Percentiles rank a stretch among this genome's conserved stretches.
These are phyloP conservation scores for Meyerozyma athensensis DNA, from an alignment of 1,139 yeast species.

Conservation along the genomic window DNA sequence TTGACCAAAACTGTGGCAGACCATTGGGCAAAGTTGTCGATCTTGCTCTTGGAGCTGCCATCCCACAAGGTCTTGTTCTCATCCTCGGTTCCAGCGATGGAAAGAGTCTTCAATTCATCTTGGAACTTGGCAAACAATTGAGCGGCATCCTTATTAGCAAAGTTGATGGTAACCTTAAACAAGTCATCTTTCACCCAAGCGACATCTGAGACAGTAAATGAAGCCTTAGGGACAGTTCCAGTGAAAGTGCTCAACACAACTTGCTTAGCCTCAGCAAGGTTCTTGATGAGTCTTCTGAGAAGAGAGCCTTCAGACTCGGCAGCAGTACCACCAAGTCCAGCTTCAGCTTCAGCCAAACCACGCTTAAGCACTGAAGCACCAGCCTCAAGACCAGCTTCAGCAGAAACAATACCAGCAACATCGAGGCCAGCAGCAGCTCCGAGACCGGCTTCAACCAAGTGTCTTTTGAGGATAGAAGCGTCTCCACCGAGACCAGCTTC, in stretches of 20 bases:
- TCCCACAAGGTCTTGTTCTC: conserved; percentile 11
- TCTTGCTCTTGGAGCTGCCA: conserved; percentile 15
- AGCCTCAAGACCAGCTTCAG: conserved; percentile 8
- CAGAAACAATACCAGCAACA: conserved; percentile 9
- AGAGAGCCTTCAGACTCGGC: conserved; percentile 2
- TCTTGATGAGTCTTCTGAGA: neutral
- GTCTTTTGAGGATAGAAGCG: conserved; percentile 9
- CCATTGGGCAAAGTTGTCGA: conserved; percentile 25
- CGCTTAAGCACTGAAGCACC: conserved; percentile 7
- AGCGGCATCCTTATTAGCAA: conserved; percentile 19
- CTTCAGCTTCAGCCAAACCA: conserved; percentile 1
- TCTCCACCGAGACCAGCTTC: conserved; percentile 12
- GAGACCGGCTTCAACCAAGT: conserved; percentile 8
- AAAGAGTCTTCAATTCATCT: conserved; percentile 17
- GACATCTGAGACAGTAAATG: conserved; percentile 23
- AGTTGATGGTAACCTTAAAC: conserved; percentile 25
- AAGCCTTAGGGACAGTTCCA: conserved; percentile 22
- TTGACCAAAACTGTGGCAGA: conserved; percentile 22
- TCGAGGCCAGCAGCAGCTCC: conserved; percentile 9
- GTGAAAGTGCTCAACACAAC: neutral
- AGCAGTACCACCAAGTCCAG: neutral
- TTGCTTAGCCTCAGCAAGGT: conserved; percentile 1
- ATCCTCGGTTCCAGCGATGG: neutral
- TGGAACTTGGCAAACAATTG: conserved; percentile 20
- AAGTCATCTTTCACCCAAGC: conserved; percentile 21